These are phyloP conservation scores for Sugiyamaella floridensis DNA, from an alignment of 805 yeast species.

Conservation along the genomic window DNA sequence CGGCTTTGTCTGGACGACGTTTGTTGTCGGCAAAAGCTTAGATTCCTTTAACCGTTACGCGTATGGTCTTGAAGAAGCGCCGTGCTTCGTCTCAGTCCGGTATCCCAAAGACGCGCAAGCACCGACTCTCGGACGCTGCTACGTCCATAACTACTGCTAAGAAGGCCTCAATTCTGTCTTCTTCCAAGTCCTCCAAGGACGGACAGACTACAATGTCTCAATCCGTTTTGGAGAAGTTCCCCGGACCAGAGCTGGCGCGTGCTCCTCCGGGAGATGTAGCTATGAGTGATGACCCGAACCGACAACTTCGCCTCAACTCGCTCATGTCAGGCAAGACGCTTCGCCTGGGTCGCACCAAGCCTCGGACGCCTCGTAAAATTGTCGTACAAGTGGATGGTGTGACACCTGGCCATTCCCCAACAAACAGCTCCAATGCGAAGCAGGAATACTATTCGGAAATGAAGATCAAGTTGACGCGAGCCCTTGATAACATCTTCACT, in stretches of 20 bases:
- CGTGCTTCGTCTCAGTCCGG: neutral
- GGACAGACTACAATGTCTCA: neutral
- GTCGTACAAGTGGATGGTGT: neutral
- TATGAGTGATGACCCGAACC: neutral
- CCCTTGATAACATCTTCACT: constrained; percentile 16
- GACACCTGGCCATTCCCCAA: too few species aligned
- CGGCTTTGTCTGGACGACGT: too few species aligned
- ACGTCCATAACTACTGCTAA: too few species aligned
- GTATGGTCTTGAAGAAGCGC: neutral
- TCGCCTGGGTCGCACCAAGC: constrained; percentile 4
- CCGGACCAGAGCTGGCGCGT: constrained; percentile 10
- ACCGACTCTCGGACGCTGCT: neutral
- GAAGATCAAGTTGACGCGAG: constrained; percentile 9
- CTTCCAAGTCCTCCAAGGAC: too few species aligned
- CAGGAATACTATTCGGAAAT: constrained; percentile 12
- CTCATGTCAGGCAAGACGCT: neutral
- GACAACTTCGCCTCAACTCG: neutral
- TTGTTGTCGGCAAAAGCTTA: too few species aligned
- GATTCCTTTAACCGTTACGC: neutral
- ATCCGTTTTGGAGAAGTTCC: neutral
- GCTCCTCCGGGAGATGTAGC: neutral
- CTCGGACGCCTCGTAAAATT: neutral
- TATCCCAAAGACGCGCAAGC: neutral
- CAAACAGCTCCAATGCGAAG: neutral
- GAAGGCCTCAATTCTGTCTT: too few species aligned